A percentile compares a stretch with the other conserved stretches of the same genome.
phyloP scores from a whole-genome alignment of 73 alveolate genomes.

The Paramecium primaurelia region DNA sequence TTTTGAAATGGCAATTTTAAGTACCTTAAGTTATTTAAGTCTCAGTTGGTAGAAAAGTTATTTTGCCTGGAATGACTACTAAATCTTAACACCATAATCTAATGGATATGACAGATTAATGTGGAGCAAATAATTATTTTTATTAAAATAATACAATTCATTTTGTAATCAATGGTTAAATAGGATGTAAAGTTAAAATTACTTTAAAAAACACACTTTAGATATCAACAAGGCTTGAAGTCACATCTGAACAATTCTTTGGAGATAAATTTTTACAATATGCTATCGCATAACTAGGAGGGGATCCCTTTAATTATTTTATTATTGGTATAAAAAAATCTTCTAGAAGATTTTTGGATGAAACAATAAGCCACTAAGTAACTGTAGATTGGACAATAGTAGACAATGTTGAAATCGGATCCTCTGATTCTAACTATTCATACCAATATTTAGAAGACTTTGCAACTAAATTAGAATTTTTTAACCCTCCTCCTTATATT shows the following conservation, averaged over 20 bases:
- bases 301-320: constrained; percentile 35
- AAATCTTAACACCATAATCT: constrained; percentile 20
- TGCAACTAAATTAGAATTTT: background rate
- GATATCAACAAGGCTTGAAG: background rate
- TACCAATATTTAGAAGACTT: background rate
- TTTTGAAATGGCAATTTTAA: background rate
- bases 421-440: background rate
- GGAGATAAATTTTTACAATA: background rate
- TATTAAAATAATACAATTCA: constrained; percentile 25
- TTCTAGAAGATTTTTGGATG: background rate
- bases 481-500: background rate
- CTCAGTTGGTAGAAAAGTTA: background rate
- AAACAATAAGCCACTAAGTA: background rate
- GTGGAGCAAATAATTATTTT: constrained; percentile 60
- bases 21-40: background rate
- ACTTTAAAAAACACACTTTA: background rate
- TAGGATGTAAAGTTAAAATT: constrained; percentile 31
- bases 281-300: background rate
- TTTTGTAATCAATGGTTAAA: constrained; percentile 32
- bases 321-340: background rate
- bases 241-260: background rate
- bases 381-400: background rate
- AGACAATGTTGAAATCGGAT: background rate
- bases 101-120: background rate
- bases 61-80: background rate